Evolutionary conservation across 345 rosid species (phyloP), one percentile per base, ranked within the genome.

Genomic region (Nasturtium officinale): DNA sequence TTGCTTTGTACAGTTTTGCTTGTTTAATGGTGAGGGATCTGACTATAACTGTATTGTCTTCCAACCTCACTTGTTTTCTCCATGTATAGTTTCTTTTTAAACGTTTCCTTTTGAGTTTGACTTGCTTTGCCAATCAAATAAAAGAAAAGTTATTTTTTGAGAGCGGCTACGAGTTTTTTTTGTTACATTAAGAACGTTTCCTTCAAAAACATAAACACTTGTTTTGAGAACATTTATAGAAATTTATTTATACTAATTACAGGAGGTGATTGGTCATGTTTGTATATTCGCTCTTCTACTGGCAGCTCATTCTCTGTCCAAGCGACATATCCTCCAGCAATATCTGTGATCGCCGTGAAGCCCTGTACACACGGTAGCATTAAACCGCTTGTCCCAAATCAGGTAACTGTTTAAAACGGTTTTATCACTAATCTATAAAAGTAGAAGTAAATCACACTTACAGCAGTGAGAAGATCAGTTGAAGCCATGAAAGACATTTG

Each of bases 291-390:
- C 54, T 56, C 42, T 75, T 89, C 87, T 20, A 85, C 82, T 11
- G 97, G 97, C 29, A 94, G 95, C 26, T 85, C 86, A 58, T 74
- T 94, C 76, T 83, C 84, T 29, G 77, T 69, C 98, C 97, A 94
- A 5, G 92, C 84, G 2, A 82, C 83, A 43, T 75, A 89, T 52
- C 97, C 97, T 18, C 95, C 96, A 30, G 95, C 92, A 29, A 94
- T 80, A 71, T 94, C 91, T 1, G 87, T 83, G 3, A 91, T 42
- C 2, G 72, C 82, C 0, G 81, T 79, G 77, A 83, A 91, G 6
- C 96, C 98, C 98, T 94, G 89, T 55, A 78, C n/a, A 58, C 1
- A 10, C 40, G 33, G 18, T 13, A 45, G 0, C 65, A 23, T 33
- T 40, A 54, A 37, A 48, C 48, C 52, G 10, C 2, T 20, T 40